Base-by-base conservation (phyloP, 345 rosid species). In the Gynandropsis gynandra region DNA sequence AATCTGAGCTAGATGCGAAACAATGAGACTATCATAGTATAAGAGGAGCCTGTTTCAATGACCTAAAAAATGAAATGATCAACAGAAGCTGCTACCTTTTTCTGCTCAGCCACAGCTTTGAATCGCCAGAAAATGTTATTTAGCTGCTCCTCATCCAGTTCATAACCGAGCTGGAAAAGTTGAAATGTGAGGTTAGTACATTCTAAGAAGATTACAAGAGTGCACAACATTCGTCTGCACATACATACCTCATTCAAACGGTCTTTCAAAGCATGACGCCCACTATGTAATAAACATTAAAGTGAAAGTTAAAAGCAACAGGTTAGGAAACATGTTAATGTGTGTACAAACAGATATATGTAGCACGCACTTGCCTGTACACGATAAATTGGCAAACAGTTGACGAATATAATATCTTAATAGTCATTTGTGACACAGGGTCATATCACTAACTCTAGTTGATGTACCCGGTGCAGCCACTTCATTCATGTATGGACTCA, bases 51-150 rank as follows among this genome's bases (percentile, higher is more conserved):
- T 24, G n/a, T n/a, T n/a, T n/a, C n/a, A n/a, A n/a, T n/a, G n/a
- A n/a, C n/a, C n/a, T n/a, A n/a, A n/a, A n/a, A n/a, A n/a, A n/a
- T n/a, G n/a, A n/a, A 24, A 24, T 24, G 29, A 24, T 24, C 29
- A 24, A 1, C 4, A 1, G 5, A 58, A 7, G 18, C 32, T 40
- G 38, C 68, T 45, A 88, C 89, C 95, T 85, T 88, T 63, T 85
- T 84, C 12, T 66, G 75, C 69, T 89, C 95, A 15, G 97, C 97
- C 36, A 89, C 83, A 16, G 83, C 69, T 73, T 88, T 88, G 71
- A 85, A 88, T 20, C 61, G 72, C 97, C 95, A 85, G 62, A 88
- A 85, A 40, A 85, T 62, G 49, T 32, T 80, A 38, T 68, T 77
- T 42, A 88, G 79, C 65, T 82, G 86, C 18, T 61, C 84, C 54